phyloP scores from a whole-genome alignment of 2,329 filamentous ascomycete genomes.

The Fonsecaea erecta region DNA sequence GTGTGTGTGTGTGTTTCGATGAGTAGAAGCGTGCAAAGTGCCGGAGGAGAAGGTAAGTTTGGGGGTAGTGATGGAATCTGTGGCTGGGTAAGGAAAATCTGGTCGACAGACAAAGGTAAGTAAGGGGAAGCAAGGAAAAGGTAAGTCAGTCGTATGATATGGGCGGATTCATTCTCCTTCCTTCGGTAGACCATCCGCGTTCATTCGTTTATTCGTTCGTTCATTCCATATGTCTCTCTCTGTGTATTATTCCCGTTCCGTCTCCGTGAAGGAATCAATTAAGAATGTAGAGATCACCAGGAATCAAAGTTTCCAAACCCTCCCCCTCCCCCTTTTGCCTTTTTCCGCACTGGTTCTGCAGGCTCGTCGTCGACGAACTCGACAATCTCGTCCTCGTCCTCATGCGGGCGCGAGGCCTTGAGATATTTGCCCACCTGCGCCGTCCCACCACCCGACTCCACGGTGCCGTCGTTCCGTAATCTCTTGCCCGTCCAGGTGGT shows the following conservation, averaged over 20 bases:
- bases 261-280: too few species aligned
- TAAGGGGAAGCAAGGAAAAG: neutral
- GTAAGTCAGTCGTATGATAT: too few species aligned
- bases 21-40: too few species aligned
- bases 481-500: constrained; percentile 97
- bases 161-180: too few species aligned
- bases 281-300: constrained; percentile 63
- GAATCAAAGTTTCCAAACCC: constrained; percentile 95
- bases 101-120: too few species aligned
- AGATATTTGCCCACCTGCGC: constrained; percentile 80
- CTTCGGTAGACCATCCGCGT: too few species aligned
- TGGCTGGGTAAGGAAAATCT: too few species aligned
- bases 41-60: neutral
- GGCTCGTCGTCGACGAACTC: constrained; percentile 67
- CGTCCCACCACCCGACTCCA: constrained; percentile 54
- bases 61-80: neutral
- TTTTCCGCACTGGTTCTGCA: constrained; percentile 78
- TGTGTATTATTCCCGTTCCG: too few species aligned
- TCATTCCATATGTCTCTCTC: too few species aligned
- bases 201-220: neutral
- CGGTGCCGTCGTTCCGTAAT: constrained; percentile 69
- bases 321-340: constrained; percentile 67
- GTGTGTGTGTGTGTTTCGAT: too few species aligned
- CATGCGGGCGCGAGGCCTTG: constrained; percentile 54
- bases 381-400: constrained; percentile 61